Evolutionary conservation across 2,329 filamentous ascomycete genomes (phyloP).

Genomic region (Aspergillus hortae): DNA sequence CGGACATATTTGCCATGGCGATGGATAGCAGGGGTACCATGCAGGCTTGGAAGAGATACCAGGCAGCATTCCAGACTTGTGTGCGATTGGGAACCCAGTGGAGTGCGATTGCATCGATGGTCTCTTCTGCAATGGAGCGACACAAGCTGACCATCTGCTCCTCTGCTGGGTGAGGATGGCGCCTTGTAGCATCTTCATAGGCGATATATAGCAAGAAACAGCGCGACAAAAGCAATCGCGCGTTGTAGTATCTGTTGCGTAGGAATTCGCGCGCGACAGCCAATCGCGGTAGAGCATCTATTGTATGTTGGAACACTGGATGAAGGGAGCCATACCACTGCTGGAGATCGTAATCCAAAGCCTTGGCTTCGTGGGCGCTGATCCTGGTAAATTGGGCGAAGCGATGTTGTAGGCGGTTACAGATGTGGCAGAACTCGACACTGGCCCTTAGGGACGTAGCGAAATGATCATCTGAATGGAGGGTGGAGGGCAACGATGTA

Average conservation of each 20-base stretch:
- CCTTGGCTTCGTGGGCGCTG: not conserved
- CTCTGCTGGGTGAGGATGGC: not conserved
- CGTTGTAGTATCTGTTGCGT: conserved; percentile 6
- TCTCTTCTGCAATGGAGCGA: conserved; percentile 1
- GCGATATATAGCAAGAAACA: conserved; percentile 4
- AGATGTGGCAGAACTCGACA: conserved; percentile 5
- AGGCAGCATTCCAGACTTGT: conserved; percentile 7
- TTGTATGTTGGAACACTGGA: not conserved
- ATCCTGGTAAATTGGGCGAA: conserved; percentile 6
- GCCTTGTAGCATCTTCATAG: not conserved
- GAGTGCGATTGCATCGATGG: conserved; percentile 4
- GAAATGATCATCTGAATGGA: conserved; percentile 2
- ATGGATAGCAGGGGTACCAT: conserved; percentile 5
- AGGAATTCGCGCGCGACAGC: conserved; percentile 6
- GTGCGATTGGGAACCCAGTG: conserved; percentile 3
- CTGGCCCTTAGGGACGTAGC: conserved; percentile 2
- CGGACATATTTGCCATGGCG: not conserved
- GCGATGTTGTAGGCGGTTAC: conserved; percentile 3
- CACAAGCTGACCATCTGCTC: not conserved
- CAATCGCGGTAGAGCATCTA: not conserved
- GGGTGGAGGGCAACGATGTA: not conserved
- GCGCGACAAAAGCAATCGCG: conserved; percentile 1
- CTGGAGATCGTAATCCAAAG: conserved; percentile 1
- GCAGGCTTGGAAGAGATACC: conserved; percentile 11
- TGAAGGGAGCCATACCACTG: conserved; percentile 1